A percentile compares a stretch with the other conserved stretches of the same genome.
These are phyloP conservation scores for Sclerotinia sclerotiorum DNA, from an alignment of 2,329 filamentous ascomycete species.

Conservation along the genomic window DNA sequence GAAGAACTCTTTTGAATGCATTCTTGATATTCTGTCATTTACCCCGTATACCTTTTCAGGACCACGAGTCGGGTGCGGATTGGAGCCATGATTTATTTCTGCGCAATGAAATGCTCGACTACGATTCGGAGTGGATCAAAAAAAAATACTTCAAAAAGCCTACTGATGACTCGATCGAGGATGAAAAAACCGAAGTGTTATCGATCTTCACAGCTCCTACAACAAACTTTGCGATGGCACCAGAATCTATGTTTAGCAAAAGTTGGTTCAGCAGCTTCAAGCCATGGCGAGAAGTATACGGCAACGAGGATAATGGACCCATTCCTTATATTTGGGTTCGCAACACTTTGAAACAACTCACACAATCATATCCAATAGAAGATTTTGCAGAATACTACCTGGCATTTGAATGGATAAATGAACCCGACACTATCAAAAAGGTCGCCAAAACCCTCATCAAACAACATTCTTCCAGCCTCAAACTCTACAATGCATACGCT, in stretches of 20 bases:
- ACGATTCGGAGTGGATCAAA: constrained; percentile 26
- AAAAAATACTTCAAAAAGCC: constrained; percentile 13
- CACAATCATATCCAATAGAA: constrained; percentile 47
- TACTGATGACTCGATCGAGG: background rate
- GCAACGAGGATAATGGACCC: constrained; percentile 28
- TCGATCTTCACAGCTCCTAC: constrained; percentile 32
- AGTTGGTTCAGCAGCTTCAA: constrained; percentile 23
- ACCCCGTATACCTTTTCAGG: constrained; percentile 48
- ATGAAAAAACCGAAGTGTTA: constrained; percentile 31
- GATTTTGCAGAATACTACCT: constrained; percentile 67
- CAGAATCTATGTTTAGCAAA: constrained; percentile 54
- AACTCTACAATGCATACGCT: constrained; percentile 78
- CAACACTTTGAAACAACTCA: constrained; percentile 58
- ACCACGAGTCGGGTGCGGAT: constrained; percentile 36
- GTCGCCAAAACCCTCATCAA: constrained; percentile 74
- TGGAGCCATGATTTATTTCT: constrained; percentile 56
- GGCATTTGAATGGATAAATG: constrained; percentile 61
- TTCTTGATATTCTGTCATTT: constrained; percentile 69
- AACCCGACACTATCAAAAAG: constrained; percentile 60
- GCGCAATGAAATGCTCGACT: constrained; percentile 44
- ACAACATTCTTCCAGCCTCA: constrained; percentile 59
- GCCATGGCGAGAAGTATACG: constrained; percentile 31
- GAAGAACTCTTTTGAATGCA: constrained; percentile 60
- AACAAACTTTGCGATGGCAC: constrained; percentile 39
- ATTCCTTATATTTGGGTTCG: constrained; percentile 47